Evolutionary conservation across 805 yeast species (phyloP), one percentile per base, ranked within the genome.

Genomic region (Dipodascopsis tothii): DNA sequence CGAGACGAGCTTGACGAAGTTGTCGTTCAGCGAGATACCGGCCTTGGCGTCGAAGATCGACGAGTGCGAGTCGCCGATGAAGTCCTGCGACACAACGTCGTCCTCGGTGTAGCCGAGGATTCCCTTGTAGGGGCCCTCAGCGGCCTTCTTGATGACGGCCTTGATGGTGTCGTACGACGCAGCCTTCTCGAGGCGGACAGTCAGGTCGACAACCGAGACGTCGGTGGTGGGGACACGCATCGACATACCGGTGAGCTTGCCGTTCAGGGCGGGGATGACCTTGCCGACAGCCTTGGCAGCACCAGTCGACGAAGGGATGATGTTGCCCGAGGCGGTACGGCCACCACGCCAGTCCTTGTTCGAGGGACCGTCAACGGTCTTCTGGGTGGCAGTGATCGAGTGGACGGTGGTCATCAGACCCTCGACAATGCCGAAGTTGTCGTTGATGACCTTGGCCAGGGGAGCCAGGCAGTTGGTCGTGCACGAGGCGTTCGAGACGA

Each of bases 291-390:
- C 95, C 81, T 86, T 86, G 64, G 95, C 95, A 62, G 95, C 95
- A 80, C 95, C 95, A 54, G 95, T 86, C 54, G 95, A 83, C 33
- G 94, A 84, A 64, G 95, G 95, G 59, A 86, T 86, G 69, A 86
- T 84, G 82, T 86, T 86, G 66, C 88, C 94, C 52, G 90, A 81
- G 66, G 95, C 95, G 60, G 95, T 82, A 75, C 95, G 83, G 69
- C 95, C 95, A 68, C 95, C 95, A 80, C 95, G 82, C 95, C 95
- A 86, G 77, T 86, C 95, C 78, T 86, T 86, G 78, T 81, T 86
- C 67, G 95, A 84, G 61, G 95, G 94, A 72, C 95, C 95, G 69
- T 86, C 95, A 56, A 86, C 95, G 52, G 94, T 82, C 81, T 86
- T 86, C 73, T 86, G 95, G 62, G 95, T 83, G 60, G 95, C 95